A percentile compares a stretch with the other conserved stretches of the same genome.
Conservation (phyloP, 139 green algal species). For the Chlorella vulgaris region DNA sequence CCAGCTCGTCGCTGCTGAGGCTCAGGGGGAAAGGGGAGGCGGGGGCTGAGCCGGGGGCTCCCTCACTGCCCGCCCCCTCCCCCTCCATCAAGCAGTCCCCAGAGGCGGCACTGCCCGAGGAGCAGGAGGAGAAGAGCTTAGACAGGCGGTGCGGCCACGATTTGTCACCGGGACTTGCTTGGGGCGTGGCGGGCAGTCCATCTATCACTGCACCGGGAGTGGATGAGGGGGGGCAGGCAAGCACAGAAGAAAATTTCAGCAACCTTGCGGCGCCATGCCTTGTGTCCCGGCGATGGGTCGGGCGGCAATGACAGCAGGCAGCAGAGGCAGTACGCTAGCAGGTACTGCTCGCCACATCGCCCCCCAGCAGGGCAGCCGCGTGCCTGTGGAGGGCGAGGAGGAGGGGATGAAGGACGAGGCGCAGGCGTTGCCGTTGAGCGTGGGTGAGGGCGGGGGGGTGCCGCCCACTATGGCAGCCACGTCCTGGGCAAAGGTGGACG, state of each 20-base stretch:
- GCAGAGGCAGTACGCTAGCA: neutral
- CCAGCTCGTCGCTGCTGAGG: constrained; percentile 41
- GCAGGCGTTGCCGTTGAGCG: neutral
- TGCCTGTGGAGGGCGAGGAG: constrained; percentile 24
- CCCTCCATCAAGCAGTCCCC: neutral
- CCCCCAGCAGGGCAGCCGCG: neutral
- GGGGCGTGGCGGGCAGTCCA: constrained; percentile 20
- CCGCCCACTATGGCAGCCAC: constrained; percentile 45
- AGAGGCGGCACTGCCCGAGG: neutral
- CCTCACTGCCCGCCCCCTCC: neutral
- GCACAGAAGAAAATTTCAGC: neutral
- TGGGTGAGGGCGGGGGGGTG: neutral
- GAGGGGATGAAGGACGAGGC: constrained; percentile 1
- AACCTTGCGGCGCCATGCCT: no score
- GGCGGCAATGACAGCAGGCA: no score
- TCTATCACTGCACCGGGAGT: constrained; percentile 3
- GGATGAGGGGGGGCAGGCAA: neutral
- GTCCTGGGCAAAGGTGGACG: constrained; percentile 61
- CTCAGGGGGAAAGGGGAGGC: neutral
- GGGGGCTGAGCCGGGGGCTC: neutral
- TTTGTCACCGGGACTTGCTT: neutral
- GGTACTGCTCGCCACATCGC: neutral
- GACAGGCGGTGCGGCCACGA: constrained; percentile 33
- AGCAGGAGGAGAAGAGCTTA: constrained; percentile 47
- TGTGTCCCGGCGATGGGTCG: no score